Evolutionary conservation across 2,329 filamentous ascomycete genomes (phyloP), one percentile per base, ranked within the genome.

Genomic region (Aureobasidium subglaciale): DNA sequence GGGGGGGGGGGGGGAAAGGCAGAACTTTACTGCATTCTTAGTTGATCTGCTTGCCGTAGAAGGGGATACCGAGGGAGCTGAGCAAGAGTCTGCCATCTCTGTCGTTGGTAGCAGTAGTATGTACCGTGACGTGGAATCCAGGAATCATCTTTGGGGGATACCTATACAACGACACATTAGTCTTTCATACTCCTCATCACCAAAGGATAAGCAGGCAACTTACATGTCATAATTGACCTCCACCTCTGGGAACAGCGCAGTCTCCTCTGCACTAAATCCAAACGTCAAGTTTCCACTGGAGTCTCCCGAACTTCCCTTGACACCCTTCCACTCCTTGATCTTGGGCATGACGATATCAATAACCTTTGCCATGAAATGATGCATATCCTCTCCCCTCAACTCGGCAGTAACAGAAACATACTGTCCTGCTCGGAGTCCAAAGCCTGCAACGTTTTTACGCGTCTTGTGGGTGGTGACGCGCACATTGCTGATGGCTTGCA

Each of bases 301-400:
- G 70, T 99, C 93, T 66, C 93, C 93, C 35, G 88, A 88, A 40
- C 76, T 81, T 46, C 83, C 84, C 63, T 81, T 81, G n/a, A 88
- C 77, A 58, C 93, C 93, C 56, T 82, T 83, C 87, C 90, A 99
- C 64, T 99, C 93, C 78, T 97, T 99, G 73, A 99, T 95, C 67
- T 85, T 88, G 35, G 93, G 93, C 68, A 97, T 79, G 5, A 99
- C 91, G 8, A 97, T 77, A 68, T 95, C 90, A 55, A 97, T 78
- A 63, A 90, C 77, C 75, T 96, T 96, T 66, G 92, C 87, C 41
- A 99, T 68, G 70, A 99, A 96, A 70, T 96, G 86, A 60, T 89
- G 88, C 65, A 95, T 93, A 58, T 86, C 81, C 68, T 93, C 86
- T 27, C 89, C 90, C 56, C 79, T 77, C 60, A 99, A 74, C 24